Conservation (phyloP, 140 eudicot genomes). For the Bidens hawaiensis region DNA sequence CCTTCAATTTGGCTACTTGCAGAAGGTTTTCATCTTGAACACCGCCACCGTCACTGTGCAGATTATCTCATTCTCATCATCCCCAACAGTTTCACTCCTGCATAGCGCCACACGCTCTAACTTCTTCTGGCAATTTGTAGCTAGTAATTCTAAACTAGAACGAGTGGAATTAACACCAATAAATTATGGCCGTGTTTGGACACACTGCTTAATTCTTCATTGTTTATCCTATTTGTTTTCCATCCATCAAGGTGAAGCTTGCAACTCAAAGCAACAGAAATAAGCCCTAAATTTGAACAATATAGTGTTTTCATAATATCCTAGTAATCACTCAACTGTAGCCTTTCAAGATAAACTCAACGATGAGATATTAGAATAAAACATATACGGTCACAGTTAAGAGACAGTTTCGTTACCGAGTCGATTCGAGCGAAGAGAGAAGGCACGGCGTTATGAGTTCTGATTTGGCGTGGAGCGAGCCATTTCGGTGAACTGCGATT, state of each 20-base stretch:
- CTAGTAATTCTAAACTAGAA: slow-evolving; percentile 47
- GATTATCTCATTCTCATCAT: slow-evolving; percentile 59
- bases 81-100: slow-evolving; percentile 65
- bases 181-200: too few species aligned
- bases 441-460: slow-evolving; percentile 25
- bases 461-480: too few species aligned
- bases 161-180: slow-evolving; percentile 72
- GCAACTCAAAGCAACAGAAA: slow-evolving; percentile 52
- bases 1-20: slow-evolving; percentile 27
- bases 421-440: slow-evolving; percentile 52
- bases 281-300: slow-evolving; percentile 59
- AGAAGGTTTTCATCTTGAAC: slow-evolving; percentile 40
- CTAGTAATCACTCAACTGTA: slow-evolving; percentile 53
- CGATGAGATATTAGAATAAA: slow-evolving; percentile 37
- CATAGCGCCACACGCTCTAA: too few species aligned
- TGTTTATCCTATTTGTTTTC: slow-evolving; percentile 74
- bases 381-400: slow-evolving; percentile 76
- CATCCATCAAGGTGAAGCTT: slow-evolving; percentile 75
- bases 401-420: slow-evolving; percentile 61
- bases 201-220: too few species aligned
- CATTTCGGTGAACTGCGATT: too few species aligned
- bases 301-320: slow-evolving; percentile 73
- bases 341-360: slow-evolving; percentile 75
- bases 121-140: slow-evolving; percentile 53
- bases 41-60: slow-evolving; percentile 54